These are phyloP conservation scores for Syncephalastrum monosporum DNA, from an alignment of 371 early-diverging fungal species.

Conservation along the genomic window DNA sequence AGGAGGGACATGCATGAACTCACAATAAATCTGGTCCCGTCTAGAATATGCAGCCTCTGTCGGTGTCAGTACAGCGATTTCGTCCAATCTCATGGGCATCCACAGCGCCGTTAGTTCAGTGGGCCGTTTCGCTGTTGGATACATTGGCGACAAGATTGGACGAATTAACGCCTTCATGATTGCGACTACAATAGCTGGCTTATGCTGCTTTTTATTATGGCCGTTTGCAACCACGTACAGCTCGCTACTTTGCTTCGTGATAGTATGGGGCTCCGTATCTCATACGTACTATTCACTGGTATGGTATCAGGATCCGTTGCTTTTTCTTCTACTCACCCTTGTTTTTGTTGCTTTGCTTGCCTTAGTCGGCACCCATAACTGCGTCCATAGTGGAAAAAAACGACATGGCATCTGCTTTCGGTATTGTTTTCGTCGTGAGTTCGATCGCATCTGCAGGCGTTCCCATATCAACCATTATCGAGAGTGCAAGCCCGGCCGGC, in stretches of 20 bases:
- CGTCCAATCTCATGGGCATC: slow-evolving; percentile 31
- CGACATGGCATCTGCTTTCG: slow-evolving; percentile 51
- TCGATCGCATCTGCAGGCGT: slow-evolving; percentile 32
- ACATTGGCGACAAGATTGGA: slow-evolving; percentile 63
- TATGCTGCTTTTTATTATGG: slow-evolving; percentile 54
- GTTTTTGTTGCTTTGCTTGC: no score
- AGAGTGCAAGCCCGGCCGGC: slow-evolving; percentile 18
- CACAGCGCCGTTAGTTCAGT: slow-evolving; percentile 47
- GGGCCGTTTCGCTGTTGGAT: slow-evolving; percentile 67
- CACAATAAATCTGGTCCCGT: background rate
- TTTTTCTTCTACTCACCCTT: no score
- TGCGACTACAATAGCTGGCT: slow-evolving; percentile 26
- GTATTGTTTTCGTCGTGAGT: slow-evolving; percentile 51
- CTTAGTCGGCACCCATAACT: slow-evolving; percentile 49
- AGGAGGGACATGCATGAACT: no score
- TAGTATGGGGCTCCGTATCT: slow-evolving; percentile 44
- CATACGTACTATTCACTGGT: slow-evolving; percentile 35
- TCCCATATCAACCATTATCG: slow-evolving; percentile 33
- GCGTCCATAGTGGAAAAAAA: slow-evolving; percentile 53
- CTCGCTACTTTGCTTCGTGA: slow-evolving; percentile 45
- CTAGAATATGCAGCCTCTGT: slow-evolving; percentile 27
- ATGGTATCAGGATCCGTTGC: background rate
- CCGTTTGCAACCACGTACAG: slow-evolving; percentile 52
- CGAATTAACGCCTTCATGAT: slow-evolving; percentile 42
- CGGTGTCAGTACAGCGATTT: slow-evolving; percentile 18